Conservation (phyloP, 2,329 filamentous ascomycete genomes). For the Hymenoscyphus fraxineus region DNA sequence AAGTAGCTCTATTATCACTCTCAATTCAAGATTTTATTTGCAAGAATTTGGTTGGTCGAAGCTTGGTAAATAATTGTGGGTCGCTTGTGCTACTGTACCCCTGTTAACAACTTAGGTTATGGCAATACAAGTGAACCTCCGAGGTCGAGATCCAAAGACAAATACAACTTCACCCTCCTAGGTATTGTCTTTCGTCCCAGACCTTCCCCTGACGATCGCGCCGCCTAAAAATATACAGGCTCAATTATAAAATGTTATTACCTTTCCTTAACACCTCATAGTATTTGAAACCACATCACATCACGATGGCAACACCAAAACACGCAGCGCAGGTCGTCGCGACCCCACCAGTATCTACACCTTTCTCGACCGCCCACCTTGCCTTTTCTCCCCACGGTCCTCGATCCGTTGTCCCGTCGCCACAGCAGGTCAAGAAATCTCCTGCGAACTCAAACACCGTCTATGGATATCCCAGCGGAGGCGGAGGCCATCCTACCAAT, state of each 20-base stretch:
- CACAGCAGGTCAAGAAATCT: constrained; percentile 57
- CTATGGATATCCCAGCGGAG: constrained; percentile 33
- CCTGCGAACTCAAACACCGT: constrained; percentile 51
- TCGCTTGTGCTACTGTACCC: not conserved
- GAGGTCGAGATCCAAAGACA: not conserved
- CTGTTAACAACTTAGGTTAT: not conserved
- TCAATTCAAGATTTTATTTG: not conserved
- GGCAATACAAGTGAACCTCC: not conserved
- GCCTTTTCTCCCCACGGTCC: constrained; percentile 53
- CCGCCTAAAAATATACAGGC: not conserved
- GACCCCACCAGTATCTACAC: constrained; percentile 64
- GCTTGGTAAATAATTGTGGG: not conserved
- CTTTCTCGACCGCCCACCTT: constrained; percentile 55
- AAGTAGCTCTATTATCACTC: not conserved
- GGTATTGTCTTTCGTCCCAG: not conserved
- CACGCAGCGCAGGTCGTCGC: constrained; percentile 37
- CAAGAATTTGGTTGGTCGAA: not conserved
- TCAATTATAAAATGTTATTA: not conserved
- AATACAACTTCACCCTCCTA: not conserved
- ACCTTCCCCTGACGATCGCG: not conserved
- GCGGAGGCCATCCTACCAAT: constrained; percentile 39
- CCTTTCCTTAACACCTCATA: not conserved
- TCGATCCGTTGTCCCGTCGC: constrained; percentile 52
- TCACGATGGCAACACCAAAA: constrained; percentile 34
- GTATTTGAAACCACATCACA: not conserved